Evolutionary conservation across 257 asterid genomes (phyloP).

Genomic region (Fraxinus americana): DNA sequence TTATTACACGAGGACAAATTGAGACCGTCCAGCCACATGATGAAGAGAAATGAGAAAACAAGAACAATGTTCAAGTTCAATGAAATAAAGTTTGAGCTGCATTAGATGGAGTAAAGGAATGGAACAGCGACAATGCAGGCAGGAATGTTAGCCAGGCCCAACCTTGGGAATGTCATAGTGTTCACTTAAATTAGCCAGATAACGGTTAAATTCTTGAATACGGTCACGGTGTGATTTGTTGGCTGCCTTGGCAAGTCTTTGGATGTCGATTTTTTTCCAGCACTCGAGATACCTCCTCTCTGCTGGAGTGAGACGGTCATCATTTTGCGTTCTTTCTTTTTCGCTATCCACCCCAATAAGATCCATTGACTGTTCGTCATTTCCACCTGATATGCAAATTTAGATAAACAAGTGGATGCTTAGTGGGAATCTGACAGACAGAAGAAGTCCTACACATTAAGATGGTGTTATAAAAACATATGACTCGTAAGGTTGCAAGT

Average conservation of each 20-base stretch:
- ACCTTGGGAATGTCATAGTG: constrained; percentile 66
- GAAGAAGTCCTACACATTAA: background rate
- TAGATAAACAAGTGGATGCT: background rate
- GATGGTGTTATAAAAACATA: background rate
- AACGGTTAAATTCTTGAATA: constrained; percentile 52
- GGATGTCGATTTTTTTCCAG: constrained; percentile 41
- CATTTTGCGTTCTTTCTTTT: constrained; percentile 19
- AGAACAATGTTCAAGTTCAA: background rate
- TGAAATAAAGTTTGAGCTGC: background rate
- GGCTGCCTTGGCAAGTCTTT: constrained; percentile 46
- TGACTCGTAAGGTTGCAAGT: background rate
- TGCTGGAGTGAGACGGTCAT: constrained; percentile 45
- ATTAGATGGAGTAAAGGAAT: background rate
- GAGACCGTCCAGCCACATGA: background rate
- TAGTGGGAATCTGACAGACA: background rate
- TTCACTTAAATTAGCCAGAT: constrained; percentile 53
- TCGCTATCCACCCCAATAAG: background rate
- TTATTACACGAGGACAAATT: background rate
- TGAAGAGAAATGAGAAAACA: background rate
- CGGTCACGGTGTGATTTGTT: constrained; percentile 55
- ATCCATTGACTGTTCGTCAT: constrained; percentile 2
- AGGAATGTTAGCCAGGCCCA: constrained; percentile 50
- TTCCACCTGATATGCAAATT: constrained; percentile 29
- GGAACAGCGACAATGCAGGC: background rate
- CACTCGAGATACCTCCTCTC: constrained; percentile 50